Evolutionary conservation across 352 stramenopile genomes (phyloP).

Genomic region (Globisporangium perplexum): DNA sequence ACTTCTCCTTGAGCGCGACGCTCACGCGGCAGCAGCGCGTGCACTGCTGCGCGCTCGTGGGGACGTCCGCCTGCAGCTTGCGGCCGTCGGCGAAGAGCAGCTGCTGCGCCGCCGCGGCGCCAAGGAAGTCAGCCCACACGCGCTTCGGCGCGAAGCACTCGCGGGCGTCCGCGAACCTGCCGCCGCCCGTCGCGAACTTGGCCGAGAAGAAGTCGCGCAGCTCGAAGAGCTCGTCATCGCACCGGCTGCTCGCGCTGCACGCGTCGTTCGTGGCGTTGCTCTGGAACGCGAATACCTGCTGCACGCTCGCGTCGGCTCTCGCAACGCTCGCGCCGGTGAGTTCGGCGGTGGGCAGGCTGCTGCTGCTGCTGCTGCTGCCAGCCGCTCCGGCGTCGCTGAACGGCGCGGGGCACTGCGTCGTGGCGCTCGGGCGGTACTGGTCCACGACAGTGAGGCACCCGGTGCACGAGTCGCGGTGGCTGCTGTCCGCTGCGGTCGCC

Average conservation of each 20-base stretch:
- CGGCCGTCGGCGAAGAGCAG: slow-evolving; percentile 1
- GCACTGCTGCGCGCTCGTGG: slow-evolving; percentile 2
- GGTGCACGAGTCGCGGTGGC: slow-evolving; percentile 19
- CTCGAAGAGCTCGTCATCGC: slow-evolving; percentile 16
- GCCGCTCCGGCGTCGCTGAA: slow-evolving; percentile 15
- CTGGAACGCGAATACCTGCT: slow-evolving; percentile 22
- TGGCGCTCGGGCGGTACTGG: slow-evolving; percentile 33
- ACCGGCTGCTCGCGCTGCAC: slow-evolving; percentile 11
- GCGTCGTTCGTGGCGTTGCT: not conserved
- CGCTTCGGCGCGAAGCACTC: slow-evolving; percentile 1
- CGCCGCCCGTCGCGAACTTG: not conserved
- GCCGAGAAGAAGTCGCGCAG: slow-evolving; percentile 13
- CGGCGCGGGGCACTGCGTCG: slow-evolving; percentile 25
- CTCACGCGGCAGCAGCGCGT: slow-evolving; percentile 17
- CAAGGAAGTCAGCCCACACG: slow-evolving; percentile 10
- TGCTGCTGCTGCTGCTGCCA: not conserved
- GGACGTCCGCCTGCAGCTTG: slow-evolving; percentile 1
- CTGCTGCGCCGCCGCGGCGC: not conserved
- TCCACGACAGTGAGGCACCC: slow-evolving; percentile 51
- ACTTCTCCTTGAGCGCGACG: slow-evolving; percentile 19
- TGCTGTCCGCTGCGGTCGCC: slow-evolving; percentile 35
- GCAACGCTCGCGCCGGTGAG: slow-evolving; percentile 23
- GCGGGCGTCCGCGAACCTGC: not conserved
- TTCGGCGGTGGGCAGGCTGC: not conserved
- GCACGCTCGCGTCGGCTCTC: slow-evolving; percentile 16